Conservation (phyloP, 257 asterid genomes). For the Solanum chiquidenum region DNA sequence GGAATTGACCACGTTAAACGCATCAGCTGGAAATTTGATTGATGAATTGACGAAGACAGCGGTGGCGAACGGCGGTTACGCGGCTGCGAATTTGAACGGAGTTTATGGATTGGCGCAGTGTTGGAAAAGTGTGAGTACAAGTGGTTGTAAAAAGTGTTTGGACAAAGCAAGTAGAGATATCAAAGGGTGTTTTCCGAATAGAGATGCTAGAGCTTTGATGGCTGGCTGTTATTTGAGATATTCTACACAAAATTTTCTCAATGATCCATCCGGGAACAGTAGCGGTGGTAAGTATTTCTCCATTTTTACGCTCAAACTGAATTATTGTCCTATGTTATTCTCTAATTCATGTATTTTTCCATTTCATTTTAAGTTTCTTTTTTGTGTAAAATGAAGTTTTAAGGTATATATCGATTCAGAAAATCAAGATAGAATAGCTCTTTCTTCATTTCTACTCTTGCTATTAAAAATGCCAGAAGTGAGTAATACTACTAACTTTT, state of each 20-base stretch:
- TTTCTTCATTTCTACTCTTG: neutral
- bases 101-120: slow-evolving; percentile 88
- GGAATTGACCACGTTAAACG: slow-evolving; percentile 18
- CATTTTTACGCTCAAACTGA: neutral
- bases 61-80: slow-evolving; percentile 26
- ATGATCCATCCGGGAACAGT: slow-evolving; percentile 13
- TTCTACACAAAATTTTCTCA: slow-evolving; percentile 54
- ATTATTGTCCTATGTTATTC: neutral
- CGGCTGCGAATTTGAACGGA: slow-evolving; percentile 37
- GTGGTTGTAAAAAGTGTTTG: slow-evolving; percentile 69
- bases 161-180: slow-evolving; percentile 48
- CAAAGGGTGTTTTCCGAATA: slow-evolving; percentile 45
- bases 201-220: slow-evolving; percentile 73
- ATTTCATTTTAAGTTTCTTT: neutral
- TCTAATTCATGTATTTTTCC: neutral
- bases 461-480: no score
- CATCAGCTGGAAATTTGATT: slow-evolving; percentile 29
- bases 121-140: slow-evolving; percentile 53
- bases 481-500: no score
- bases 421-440: neutral
- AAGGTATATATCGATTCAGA: neutral
- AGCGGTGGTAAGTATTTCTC: slow-evolving; percentile 33
- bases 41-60: slow-evolving; percentile 40
- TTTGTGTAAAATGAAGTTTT: neutral
- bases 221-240: slow-evolving; percentile 84